Base-by-base conservation (phyloP, 345 rosid species). In the Pistacia vera region DNA sequence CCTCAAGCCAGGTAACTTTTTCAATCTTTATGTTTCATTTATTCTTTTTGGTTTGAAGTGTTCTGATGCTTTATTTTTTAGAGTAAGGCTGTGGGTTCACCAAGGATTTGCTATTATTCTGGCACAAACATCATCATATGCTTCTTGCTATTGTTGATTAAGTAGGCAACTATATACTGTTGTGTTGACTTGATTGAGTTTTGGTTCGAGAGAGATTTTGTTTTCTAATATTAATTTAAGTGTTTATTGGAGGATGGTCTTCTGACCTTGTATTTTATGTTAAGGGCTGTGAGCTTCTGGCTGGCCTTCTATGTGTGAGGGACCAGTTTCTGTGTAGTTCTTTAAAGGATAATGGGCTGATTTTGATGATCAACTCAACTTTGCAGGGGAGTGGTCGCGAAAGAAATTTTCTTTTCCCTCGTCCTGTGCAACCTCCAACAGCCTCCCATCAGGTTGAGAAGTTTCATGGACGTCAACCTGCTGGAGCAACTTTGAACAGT, bases 1-100 rank as follows among this genome's bases (percentile, higher is more conserved):
- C 93, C 55, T 83, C 93, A 28, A 85, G 70, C 65, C 94, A 89
- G 97, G 97, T 93, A 89, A 30, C 55, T 61, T 17, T 71, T 60
- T 20, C 30, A 65, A 64, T 54, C 33, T 76, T 51, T 65, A 9
- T 11, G 60, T 35, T 2, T 68, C 9, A 13, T 56, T 46, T 77
- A 67, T 61, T 75, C 6, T 57, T 75, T 25, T 38, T 79, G 41
- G n/a, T 68, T 52, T 14, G 14, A 28, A 28, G 25, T 68, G 25
- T 36, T 14, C 25, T 52, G n/a, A 38, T 17, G 12, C 10, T 56
- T 77, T 44, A 22, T 30, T 72, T 66, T 48, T 57, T 33, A 16
- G 58, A 71, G 48, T 69, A 63, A 63, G 74, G 30, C 48, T 74
- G n/a, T 72, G 18, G 48, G n/a, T 61, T 49, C 17, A n/a, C 48